Conservation (phyloP, 331 rosid species). For the Rhamnella rubrinervis region DNA sequence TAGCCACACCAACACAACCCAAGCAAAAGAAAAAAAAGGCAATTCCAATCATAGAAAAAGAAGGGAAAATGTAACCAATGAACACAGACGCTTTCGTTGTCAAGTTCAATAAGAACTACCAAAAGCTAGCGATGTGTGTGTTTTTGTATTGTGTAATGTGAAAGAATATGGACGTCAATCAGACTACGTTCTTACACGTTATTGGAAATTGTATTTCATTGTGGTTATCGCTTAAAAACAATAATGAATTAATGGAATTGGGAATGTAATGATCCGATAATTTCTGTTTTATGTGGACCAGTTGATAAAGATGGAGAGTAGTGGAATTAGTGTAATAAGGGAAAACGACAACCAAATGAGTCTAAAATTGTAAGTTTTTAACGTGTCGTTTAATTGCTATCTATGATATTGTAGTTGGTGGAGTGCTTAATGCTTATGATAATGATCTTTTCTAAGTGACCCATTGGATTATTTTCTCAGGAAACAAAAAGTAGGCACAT, state of each 20-base stretch:
- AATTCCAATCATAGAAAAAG: neutral
- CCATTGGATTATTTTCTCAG: neutral
- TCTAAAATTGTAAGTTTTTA: neutral
- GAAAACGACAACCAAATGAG: neutral
- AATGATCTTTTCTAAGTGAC: neutral
- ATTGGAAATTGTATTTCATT: neutral
- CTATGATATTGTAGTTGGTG: neutral
- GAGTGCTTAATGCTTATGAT: neutral
- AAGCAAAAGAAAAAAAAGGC: neutral
- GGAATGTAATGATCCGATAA: no score
- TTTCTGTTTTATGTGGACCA: no score
- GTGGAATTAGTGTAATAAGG: no score
- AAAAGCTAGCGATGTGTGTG: neutral
- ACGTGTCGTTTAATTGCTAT: neutral
- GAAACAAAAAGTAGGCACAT: no score
- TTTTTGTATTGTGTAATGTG: neutral
- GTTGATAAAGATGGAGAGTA: no score
- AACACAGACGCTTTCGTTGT: conserved; percentile 9
- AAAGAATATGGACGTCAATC: conserved; percentile 12
- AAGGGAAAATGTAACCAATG: neutral
- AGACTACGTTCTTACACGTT: neutral
- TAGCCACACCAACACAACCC: no score
- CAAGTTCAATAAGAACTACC: neutral
- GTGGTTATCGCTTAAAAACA: no score
- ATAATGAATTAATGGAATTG: no score